Percentiles rank a stretch among this genome's conserved stretches.
phyloP scores from a whole-genome alignment of 2,329 filamentous ascomycete genomes.

The Penicillium sp. region DNA sequence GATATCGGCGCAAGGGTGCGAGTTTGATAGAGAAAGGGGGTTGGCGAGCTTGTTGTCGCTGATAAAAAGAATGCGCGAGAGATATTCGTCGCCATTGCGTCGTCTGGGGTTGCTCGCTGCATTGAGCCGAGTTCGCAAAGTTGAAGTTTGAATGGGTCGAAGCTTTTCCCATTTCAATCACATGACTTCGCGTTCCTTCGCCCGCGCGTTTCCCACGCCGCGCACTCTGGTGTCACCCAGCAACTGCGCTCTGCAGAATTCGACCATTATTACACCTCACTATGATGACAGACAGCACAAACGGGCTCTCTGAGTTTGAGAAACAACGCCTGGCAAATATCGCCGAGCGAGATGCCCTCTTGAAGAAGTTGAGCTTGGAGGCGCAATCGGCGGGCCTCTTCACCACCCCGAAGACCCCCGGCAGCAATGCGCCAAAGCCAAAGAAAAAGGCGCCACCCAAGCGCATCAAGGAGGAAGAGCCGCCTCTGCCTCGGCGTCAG shows the following conservation, averaged over 20 bases:
- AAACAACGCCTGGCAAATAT: conserved; percentile 83
- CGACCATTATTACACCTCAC: not conserved
- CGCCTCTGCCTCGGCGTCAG: conserved; percentile 59
- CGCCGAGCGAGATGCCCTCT: conserved; percentile 77
- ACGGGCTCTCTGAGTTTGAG: conserved; percentile 81
- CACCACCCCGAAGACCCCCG: conserved; percentile 52
- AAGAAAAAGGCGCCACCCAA: conserved; percentile 55
- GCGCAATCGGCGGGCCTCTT: conserved; percentile 71
- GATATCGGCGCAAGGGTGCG: conserved; percentile 55
- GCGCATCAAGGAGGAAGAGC: conserved; percentile 65
- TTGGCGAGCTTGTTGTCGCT: conserved; percentile 43
- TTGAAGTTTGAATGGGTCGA: not conserved
- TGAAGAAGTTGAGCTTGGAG: conserved; percentile 74
- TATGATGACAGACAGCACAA: conserved; percentile 33
- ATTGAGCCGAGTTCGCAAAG: not conserved
- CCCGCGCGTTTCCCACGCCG: conserved; percentile 13
- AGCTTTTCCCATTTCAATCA: conserved; percentile 17
- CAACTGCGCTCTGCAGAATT: not conserved
- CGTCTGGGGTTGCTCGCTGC: not conserved
- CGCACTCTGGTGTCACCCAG: not conserved
- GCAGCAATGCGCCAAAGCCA: conserved; percentile 53
- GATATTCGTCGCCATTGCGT: conserved; percentile 38
- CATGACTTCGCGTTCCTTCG: conserved; percentile 26
- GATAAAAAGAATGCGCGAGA: conserved; percentile 36
- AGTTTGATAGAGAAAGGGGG: conserved; percentile 75